These are phyloP conservation scores for Mariannaea elegans DNA, from an alignment of 2,329 filamentous ascomycete genomes.

Conservation along the genomic window DNA sequence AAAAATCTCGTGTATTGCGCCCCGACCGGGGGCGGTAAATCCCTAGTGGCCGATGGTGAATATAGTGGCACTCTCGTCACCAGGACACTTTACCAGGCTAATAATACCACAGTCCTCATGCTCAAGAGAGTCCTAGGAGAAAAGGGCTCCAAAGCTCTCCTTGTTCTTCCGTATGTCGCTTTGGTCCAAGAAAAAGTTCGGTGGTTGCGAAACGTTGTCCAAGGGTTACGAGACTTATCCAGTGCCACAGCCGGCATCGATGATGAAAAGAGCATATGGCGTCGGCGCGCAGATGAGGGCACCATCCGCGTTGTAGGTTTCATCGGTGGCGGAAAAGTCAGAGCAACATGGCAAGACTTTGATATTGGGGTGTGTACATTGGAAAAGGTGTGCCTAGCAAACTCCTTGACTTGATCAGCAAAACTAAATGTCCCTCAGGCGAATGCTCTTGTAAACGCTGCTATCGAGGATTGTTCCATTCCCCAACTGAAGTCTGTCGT, in stretches of 20 bases:
- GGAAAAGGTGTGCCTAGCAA: conserved; percentile 65
- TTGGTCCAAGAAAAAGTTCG: conserved; percentile 82
- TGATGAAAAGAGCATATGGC: conserved; percentile 56
- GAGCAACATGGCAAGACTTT: conserved; percentile 75
- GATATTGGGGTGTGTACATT: conserved; percentile 83
- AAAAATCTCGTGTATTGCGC: conserved; percentile 82
- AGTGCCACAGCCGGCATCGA: conserved; percentile 45
- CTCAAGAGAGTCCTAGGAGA: conserved; percentile 74
- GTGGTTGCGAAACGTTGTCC: conserved; percentile 74
- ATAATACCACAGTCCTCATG: conserved; percentile 66
- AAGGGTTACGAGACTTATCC: conserved; percentile 60
- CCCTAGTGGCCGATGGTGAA: conserved; percentile 71
- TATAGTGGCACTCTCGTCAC: not conserved
- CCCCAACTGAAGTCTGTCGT: conserved; percentile 73
- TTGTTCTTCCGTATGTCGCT: conserved; percentile 81
- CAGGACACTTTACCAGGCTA: conserved; percentile 15
- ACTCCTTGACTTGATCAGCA: not conserved
- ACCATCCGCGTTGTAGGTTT: conserved; percentile 74
- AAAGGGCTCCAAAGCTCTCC: conserved; percentile 71
- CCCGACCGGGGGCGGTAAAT: conserved; percentile 81
- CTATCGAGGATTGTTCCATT: conserved; percentile 75
- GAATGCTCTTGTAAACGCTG: conserved; percentile 76
- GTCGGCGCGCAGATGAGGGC: conserved; percentile 64
- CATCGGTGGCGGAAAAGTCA: conserved; percentile 76
- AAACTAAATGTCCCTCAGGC: conserved; percentile 57